A percentile compares a stretch with the other conserved stretches of the same genome.
These are phyloP conservation scores for Terana coerulea DNA, from an alignment of 768 basidiomycete species.

Conservation along the genomic window DNA sequence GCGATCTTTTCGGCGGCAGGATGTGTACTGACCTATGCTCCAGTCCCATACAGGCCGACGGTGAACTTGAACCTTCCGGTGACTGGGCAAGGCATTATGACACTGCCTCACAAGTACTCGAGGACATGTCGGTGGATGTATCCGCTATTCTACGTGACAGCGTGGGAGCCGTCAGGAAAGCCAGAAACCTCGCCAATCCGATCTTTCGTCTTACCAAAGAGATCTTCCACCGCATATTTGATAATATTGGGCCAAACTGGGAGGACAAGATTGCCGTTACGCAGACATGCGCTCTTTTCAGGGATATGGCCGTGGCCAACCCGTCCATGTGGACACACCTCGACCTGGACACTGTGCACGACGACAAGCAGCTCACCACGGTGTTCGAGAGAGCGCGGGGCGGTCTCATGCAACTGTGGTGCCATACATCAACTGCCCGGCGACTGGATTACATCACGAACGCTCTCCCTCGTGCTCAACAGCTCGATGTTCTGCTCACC, in stretches of 20 bases:
- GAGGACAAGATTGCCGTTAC: neutral
- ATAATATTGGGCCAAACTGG: neutral
- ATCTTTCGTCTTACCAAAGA: neutral
- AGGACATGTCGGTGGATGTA: neutral
- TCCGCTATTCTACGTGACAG: neutral
- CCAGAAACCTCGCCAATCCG: neutral
- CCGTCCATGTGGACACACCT: slow-evolving; percentile 2
- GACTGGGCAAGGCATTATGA: neutral
- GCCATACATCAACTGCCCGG: neutral
- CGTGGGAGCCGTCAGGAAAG: neutral
- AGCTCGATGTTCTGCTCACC: neutral
- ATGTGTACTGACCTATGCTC: neutral
- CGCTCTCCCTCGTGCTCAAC: neutral
- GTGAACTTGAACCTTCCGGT: neutral
- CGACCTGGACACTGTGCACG: neutral
- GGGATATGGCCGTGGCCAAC: neutral
- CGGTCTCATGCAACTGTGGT: neutral
- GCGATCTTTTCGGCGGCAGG: neutral
- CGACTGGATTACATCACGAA: neutral
- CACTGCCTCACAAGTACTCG: neutral
- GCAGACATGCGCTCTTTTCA: neutral
- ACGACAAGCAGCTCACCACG: neutral
- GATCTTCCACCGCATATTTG: neutral
- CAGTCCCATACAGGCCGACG: no score
- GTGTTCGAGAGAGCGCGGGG: neutral